These are phyloP conservation scores for Polytrichum formosum DNA, from an alignment of 225 moss, liverwort and hornwort genomes.

Conservation along the genomic window DNA sequence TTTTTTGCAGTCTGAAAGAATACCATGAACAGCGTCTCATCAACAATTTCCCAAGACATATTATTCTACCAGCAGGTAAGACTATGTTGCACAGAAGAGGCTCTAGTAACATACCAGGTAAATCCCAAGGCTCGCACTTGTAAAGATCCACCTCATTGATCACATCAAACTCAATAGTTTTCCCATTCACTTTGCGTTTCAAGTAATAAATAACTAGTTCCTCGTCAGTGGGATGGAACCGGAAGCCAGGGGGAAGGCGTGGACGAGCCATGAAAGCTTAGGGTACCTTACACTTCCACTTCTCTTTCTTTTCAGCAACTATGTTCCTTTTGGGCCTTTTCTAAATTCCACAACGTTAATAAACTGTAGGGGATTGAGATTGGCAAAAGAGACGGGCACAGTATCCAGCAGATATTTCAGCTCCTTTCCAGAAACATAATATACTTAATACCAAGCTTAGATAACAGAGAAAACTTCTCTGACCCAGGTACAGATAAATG, in stretches of 20 bases:
- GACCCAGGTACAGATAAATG: no score
- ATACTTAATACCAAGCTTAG: no score
- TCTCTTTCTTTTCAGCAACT: no score
- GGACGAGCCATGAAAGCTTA: conserved; percentile 7
- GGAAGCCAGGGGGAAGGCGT: conserved; percentile 63
- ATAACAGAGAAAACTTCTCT: no score
- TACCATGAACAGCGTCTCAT: neutral
- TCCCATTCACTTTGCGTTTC: conserved; percentile 65
- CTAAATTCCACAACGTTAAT: no score
- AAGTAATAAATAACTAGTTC: conserved; percentile 76
- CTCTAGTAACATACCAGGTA: conserved; percentile 35
- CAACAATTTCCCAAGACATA: neutral
- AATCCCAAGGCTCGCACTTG: conserved; percentile 90
- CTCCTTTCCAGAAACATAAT: no score
- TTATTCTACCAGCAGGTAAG: neutral
- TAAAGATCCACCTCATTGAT: conserved; percentile 72
- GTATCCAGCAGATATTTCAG: no score
- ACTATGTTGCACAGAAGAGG: no score
- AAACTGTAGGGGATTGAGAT: no score
- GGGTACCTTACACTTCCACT: no score
- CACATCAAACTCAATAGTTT: conserved; percentile 45
- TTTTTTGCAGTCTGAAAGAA: neutral
- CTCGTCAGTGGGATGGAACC: conserved; percentile 84
- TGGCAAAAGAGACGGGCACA: no score
- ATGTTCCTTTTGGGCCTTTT: no score